phyloP scores from a whole-genome alignment of 768 basidiomycete genomes.

The Gelatoporia subvermispora region DNA sequence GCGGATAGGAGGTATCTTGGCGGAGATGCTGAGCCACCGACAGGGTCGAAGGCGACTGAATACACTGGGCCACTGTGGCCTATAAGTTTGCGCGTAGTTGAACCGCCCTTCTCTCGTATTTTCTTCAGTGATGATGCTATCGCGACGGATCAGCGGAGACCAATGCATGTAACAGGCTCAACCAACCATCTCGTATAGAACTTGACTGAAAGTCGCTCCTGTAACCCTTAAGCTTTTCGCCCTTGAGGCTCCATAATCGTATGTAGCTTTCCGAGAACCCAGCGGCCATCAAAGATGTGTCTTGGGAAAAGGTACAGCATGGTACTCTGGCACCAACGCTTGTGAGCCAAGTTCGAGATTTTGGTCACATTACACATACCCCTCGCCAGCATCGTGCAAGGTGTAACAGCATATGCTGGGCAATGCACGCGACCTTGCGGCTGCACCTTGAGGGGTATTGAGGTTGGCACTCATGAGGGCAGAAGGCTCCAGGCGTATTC shows the following conservation, averaged over 20 bases:
- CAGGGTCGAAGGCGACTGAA: slow-evolving; percentile 88
- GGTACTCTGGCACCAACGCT: slow-evolving; percentile 52
- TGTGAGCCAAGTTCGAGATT: background rate
- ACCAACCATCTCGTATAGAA: slow-evolving; percentile 66
- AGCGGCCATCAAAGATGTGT: slow-evolving; percentile 88
- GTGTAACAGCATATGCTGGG: slow-evolving; percentile 97
- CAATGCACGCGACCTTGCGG: slow-evolving; percentile 59
- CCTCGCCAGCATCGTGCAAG: slow-evolving; percentile 90
- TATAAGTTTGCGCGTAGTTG: slow-evolving; percentile 88
- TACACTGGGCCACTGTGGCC: slow-evolving; percentile 98
- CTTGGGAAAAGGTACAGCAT: slow-evolving; percentile 83
- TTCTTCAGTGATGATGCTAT: slow-evolving; percentile 57
- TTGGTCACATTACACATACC: slow-evolving; percentile 46
- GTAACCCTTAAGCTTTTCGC: slow-evolving; percentile 76
- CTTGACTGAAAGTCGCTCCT: slow-evolving; percentile 70
- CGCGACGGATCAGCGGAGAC: background rate
- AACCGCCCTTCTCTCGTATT: slow-evolving; percentile 76
- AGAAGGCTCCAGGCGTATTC: slow-evolving; percentile 85
- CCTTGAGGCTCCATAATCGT: slow-evolving; percentile 90
- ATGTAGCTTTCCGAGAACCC: slow-evolving; percentile 97
- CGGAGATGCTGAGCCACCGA: slow-evolving; percentile 78
- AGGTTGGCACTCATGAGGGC: slow-evolving; percentile 54
- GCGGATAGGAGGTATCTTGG: slow-evolving; percentile 87
- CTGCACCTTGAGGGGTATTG: slow-evolving; percentile 14
- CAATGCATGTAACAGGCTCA: background rate